These are phyloP conservation scores for Paecilomyces niveus DNA, from an alignment of 2,329 filamentous ascomycete species.

Conservation along the genomic window DNA sequence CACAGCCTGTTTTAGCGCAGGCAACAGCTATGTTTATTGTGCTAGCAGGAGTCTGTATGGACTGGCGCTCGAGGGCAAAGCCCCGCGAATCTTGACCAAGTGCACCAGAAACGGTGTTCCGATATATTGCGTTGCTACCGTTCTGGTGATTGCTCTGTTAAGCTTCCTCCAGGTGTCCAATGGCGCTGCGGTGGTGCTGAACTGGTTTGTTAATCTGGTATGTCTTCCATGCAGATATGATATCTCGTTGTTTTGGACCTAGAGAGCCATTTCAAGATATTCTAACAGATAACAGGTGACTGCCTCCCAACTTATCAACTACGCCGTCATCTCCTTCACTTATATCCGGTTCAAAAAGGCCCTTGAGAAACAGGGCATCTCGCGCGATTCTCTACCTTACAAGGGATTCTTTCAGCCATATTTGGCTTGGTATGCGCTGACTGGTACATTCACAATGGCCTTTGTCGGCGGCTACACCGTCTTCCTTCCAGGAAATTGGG, in stretches of 20 bases:
- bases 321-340: slow-evolving; percentile 60
- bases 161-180: slow-evolving; percentile 67
- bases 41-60: slow-evolving; percentile 63
- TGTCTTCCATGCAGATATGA: slow-evolving; percentile 6
- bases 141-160: slow-evolving; percentile 61
- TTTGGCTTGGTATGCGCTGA: slow-evolving; percentile 59
- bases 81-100: slow-evolving; percentile 57
- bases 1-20: slow-evolving; percentile 60
- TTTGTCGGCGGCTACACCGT: slow-evolving; percentile 71
- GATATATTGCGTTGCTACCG: slow-evolving; percentile 62
- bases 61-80: slow-evolving; percentile 61
- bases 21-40: slow-evolving; percentile 63
- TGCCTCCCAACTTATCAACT: slow-evolving; percentile 68
- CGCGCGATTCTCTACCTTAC: slow-evolving; percentile 62
- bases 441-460: slow-evolving; percentile 61
- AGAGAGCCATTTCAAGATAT: background rate
- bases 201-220: slow-evolving; percentile 63
- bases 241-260: background rate
- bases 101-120: slow-evolving; percentile 63
- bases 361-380: slow-evolving; percentile 60
- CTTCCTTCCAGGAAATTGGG: slow-evolving; percentile 64
- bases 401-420: slow-evolving; percentile 64
- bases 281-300: slow-evolving; percentile 44
- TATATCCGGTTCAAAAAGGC: slow-evolving; percentile 69
- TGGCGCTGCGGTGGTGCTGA: slow-evolving; percentile 58